Percentiles rank a stretch among this genome's conserved stretches.
Conservation (phyloP, 2,329 filamentous ascomycete species). For the Sporothrix variecibatus region DNA sequence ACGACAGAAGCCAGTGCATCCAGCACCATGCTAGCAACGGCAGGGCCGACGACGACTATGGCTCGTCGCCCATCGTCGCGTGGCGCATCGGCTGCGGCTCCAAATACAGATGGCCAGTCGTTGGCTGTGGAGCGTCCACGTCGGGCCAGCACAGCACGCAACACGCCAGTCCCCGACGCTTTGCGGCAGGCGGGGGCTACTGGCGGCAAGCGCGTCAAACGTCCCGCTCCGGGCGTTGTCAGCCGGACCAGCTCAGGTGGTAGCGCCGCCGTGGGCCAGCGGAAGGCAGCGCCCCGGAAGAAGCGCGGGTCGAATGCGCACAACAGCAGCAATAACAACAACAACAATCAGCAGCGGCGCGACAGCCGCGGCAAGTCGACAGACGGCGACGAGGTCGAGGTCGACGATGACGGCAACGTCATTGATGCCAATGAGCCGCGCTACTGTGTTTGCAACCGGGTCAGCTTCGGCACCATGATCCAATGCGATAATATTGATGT, state of each 20-base stretch:
- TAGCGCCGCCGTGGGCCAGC: slow-evolving; percentile 69
- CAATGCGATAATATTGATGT: slow-evolving; percentile 77
- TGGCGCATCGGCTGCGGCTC: slow-evolving; percentile 40
- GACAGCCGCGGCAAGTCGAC: slow-evolving; percentile 41
- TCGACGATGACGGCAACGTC: slow-evolving; percentile 67
- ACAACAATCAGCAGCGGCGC: slow-evolving; percentile 36
- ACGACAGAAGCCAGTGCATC: neutral
- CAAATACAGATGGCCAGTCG: slow-evolving; percentile 45
- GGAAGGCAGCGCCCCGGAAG: slow-evolving; percentile 69
- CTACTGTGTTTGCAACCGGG: slow-evolving; percentile 77
- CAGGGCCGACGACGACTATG: neutral
- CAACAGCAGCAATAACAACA: neutral
- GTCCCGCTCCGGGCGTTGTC: slow-evolving; percentile 72
- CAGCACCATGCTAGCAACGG: neutral
- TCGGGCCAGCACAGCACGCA: slow-evolving; percentile 58
- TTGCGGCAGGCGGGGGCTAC: slow-evolving; percentile 38
- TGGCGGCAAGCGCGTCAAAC: slow-evolving; percentile 59
- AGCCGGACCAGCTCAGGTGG: slow-evolving; percentile 62
- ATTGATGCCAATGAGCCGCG: slow-evolving; percentile 75
- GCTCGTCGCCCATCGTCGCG: slow-evolving; percentile 34
- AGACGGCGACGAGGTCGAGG: slow-evolving; percentile 44
- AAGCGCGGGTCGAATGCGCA: slow-evolving; percentile 49
- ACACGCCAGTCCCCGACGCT: slow-evolving; percentile 56
- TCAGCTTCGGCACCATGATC: slow-evolving; percentile 83
- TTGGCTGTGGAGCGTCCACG: slow-evolving; percentile 56